phyloP scores from a whole-genome alignment of 83 land plant genomes.

The Isoetes engelmannii region DNA sequence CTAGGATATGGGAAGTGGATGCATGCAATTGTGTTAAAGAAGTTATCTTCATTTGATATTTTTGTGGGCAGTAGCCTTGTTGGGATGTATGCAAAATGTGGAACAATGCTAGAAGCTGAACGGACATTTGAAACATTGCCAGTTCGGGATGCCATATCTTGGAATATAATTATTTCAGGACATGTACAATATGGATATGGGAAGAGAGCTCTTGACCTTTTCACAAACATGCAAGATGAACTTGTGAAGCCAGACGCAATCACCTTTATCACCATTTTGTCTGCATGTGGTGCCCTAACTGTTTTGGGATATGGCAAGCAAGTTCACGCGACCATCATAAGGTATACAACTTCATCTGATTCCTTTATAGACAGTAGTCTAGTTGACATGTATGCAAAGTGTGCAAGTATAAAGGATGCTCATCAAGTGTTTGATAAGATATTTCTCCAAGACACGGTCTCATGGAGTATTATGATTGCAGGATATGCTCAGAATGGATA shows the following conservation, averaged over 20 bases:
- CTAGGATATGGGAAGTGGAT: not conserved
- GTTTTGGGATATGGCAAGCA: too few species aligned
- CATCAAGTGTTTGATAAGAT: conserved; percentile 39
- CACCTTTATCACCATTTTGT: too few species aligned
- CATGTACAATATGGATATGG: not conserved
- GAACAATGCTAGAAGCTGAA: not conserved
- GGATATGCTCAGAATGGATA: conserved; percentile 33
- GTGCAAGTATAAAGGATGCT: conserved; percentile 27
- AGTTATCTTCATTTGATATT: not conserved
- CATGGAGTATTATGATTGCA: conserved; percentile 45
- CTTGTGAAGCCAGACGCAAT: not conserved
- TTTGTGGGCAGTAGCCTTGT: conserved; percentile 1
- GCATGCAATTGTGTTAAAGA: not conserved
- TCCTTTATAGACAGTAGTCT: conserved; percentile 44
- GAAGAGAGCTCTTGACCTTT: not conserved
- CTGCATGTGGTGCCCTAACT: too few species aligned
- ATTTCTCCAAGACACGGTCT: conserved; percentile 37
- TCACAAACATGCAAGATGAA: not conserved
- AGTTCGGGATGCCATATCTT: not conserved
- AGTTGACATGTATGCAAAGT: conserved; percentile 41
- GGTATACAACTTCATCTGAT: conserved; percentile 5
- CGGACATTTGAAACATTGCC: not conserved
- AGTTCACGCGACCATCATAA: too few species aligned
- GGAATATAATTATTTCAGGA: conserved; percentile 8
- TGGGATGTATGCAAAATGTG: conserved; percentile 6